A percentile compares a stretch with the other conserved stretches of the same genome.
phyloP scores from a whole-genome alignment of 306 rosid species.

The Ormosia semicastrata region DNA sequence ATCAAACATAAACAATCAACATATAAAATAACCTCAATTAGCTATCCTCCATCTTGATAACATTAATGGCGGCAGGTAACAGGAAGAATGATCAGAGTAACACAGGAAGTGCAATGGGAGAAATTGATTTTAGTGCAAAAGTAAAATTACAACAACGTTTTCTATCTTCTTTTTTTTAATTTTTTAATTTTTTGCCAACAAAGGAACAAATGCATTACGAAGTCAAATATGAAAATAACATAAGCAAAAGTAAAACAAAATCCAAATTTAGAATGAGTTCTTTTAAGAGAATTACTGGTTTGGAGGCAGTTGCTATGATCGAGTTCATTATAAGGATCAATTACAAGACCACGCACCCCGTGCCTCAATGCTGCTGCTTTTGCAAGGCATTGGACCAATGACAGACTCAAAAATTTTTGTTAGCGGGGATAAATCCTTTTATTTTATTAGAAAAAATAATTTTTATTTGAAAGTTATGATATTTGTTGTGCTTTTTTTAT shows the following conservation, averaged over 20 bases:
- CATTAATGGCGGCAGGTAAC: not conserved
- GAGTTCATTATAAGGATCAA: conserved; percentile 97
- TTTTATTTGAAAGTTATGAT: too few relatives aligned
- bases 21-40: not conserved
- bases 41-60: not conserved
- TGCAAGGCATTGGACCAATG: too few relatives aligned
- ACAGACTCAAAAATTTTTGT: too few relatives aligned
- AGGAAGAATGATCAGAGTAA: not conserved
- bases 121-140: not conserved
- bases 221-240: not conserved
- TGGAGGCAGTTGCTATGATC: conserved; percentile 86
- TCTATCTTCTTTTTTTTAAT: not conserved
- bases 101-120: not conserved
- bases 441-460: too few relatives aligned
- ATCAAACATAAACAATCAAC: not conserved
- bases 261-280: not conserved
- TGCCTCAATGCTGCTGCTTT: conserved; percentile 88
- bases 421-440: too few relatives aligned
- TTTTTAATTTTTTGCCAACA: not conserved
- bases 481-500: too few relatives aligned
- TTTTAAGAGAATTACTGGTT: conserved; percentile 64
- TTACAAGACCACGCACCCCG: conserved; percentile 93
- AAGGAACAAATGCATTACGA: not conserved
- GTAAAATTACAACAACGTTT: not conserved
- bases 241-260: not conserved